These are phyloP conservation scores for Tricholoma sp. DNA, from an alignment of 768 basidiomycete species.

Conservation along the genomic window DNA sequence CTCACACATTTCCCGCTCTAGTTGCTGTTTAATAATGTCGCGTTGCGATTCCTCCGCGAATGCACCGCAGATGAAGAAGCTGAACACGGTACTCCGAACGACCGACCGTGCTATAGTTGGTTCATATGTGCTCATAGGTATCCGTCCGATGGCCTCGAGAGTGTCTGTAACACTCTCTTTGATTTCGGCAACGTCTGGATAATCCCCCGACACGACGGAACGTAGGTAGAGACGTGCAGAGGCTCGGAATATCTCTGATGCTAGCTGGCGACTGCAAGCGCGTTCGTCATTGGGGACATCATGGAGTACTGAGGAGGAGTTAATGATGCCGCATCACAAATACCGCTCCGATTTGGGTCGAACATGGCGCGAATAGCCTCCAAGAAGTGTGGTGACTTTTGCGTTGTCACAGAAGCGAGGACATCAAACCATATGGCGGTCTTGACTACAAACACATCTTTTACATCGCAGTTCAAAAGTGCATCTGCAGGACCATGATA, in stretches of 20 bases:
- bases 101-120: constrained; percentile 45
- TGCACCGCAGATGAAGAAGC: constrained; percentile 68
- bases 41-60: constrained; percentile 47
- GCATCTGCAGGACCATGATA: constrained; percentile 38
- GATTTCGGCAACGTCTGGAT: constrained; percentile 63
- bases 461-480: constrained; percentile 38
- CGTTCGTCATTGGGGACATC: constrained; percentile 34
- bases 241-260: constrained; percentile 66
- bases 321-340: constrained; percentile 22
- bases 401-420: constrained; percentile 65
- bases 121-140: constrained; percentile 8
- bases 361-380: constrained; percentile 53
- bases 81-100: constrained; percentile 74
- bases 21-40: constrained; percentile 34
- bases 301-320: constrained; percentile 47
- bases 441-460: constrained; percentile 72
- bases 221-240: constrained; percentile 73
- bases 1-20: constrained; percentile 48
- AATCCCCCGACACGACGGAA: constrained; percentile 71
- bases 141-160: constrained; percentile 40
- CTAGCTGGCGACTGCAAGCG: constrained; percentile 36
- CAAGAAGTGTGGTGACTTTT: constrained; percentile 52
- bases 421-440: constrained; percentile 88
- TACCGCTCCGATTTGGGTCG: constrained; percentile 35
- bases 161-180: constrained; percentile 48